These are phyloP conservation scores for Phytophthora pistaciae DNA, from an alignment of 352 stramenopile species.

Conservation along the genomic window DNA sequence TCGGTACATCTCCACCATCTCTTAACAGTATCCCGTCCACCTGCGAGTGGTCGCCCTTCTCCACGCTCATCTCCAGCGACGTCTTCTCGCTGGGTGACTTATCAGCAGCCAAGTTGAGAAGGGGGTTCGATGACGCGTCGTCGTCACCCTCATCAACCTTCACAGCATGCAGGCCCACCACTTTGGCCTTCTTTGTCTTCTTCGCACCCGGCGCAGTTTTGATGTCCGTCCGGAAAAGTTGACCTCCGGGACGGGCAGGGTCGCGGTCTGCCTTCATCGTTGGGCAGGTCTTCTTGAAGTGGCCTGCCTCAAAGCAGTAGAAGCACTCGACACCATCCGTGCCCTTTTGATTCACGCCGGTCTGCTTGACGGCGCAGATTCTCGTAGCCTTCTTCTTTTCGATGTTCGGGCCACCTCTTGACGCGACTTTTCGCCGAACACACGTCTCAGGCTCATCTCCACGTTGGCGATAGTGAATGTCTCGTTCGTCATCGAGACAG, in stretches of 20 bases:
- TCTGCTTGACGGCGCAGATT: background rate
- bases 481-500: background rate
- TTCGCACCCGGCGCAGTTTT: background rate
- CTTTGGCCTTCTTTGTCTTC: background rate
- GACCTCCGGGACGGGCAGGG: no score
- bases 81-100: no score
- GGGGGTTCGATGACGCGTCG: no score
- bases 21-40: no score
- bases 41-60: no score
- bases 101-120: no score
- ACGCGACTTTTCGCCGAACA: background rate
- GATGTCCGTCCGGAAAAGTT: background rate
- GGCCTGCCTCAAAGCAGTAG: background rate
- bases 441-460: background rate
- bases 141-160: no score
- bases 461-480: background rate
- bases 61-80: no score
- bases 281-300: background rate
- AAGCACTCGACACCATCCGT: background rate
- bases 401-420: background rate
- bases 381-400: background rate
- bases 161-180: no score
- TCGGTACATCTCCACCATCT: no score
- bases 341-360: background rate
- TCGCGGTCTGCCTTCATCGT: background rate